A percentile compares a stretch with the other conserved stretches of the same genome.
Conservation (phyloP, 1,284 basidiomycete species). For the Cutaneotrichosporon arboriforme region DNA sequence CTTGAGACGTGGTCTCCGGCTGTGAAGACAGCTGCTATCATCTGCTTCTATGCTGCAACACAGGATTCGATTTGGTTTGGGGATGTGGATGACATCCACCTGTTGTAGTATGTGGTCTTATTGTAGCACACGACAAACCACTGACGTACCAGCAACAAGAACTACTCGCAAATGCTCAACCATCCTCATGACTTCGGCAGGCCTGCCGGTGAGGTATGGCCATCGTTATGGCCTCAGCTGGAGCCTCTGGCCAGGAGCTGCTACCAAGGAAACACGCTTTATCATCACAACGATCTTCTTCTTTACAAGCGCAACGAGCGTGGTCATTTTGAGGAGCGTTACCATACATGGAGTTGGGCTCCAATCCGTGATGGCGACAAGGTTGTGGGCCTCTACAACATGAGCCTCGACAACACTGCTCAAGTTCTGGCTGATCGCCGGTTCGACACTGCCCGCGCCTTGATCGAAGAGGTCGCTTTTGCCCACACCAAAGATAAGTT, state of each 20-base stretch:
- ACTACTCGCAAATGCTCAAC: conserved; percentile 23
- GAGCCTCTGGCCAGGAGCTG: conserved; percentile 16
- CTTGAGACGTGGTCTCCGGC: conserved; percentile 9
- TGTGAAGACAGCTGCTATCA: background rate
- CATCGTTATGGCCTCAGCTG: conserved; percentile 23
- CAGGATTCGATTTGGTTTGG: background rate
- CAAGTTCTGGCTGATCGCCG: conserved; percentile 18
- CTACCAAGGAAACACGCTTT: conserved; percentile 11
- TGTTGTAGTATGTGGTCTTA: conserved; percentile 24
- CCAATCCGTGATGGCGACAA: conserved; percentile 26
- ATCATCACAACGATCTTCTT: conserved; percentile 29
- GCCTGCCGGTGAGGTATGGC: conserved; percentile 31
- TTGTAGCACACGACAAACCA: conserved; percentile 21
- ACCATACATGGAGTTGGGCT: conserved; percentile 36
- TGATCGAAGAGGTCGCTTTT: conserved; percentile 15
- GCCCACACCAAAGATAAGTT: conserved; percentile 12
- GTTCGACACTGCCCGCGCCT: conserved; percentile 13
- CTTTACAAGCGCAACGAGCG: conserved; percentile 21
- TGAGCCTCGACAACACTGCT: conserved; percentile 17
- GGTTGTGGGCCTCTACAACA: conserved; percentile 20
- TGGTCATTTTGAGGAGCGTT: conserved; percentile 25
- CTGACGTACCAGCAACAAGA: conserved; percentile 20
- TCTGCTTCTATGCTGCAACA: background rate
- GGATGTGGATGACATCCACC: background rate
- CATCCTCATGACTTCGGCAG: conserved; percentile 29